phyloP scores from a whole-genome alignment of 331 rosid genomes.

The Quercus lobata region DNA sequence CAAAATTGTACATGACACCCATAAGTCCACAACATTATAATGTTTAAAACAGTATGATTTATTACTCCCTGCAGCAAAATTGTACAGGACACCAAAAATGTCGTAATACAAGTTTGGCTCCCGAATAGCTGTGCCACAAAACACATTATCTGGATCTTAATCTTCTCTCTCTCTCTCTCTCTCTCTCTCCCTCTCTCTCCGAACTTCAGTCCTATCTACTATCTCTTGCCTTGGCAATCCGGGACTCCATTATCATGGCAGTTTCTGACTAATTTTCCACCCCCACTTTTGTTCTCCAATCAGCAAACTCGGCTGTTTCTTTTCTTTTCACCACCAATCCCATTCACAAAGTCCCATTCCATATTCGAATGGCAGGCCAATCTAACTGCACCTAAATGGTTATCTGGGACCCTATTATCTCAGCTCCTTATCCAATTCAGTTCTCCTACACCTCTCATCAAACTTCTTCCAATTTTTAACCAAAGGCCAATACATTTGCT shows the following conservation, averaged over 20 bases:
- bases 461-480: neutral
- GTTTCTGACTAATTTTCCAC: neutral
- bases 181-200: neutral
- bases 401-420: neutral
- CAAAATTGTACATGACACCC: too few species aligned
- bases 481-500: neutral
- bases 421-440: neutral
- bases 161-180: neutral
- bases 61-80: too few species aligned
- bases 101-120: neutral
- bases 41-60: too few species aligned
- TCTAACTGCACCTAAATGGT: neutral
- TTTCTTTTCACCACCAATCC: neutral
- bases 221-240: neutral
- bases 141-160: neutral
- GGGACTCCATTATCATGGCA: neutral
- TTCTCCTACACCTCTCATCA: neutral
- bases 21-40: too few species aligned
- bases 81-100: too few species aligned
- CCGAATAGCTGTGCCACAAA: neutral
- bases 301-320: neutral
- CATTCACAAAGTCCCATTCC: neutral
- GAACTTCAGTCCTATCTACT: neutral
- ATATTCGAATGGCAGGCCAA: neutral
- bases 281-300: neutral